phyloP scores from a whole-genome alignment of 78 protist species.

The Protostelium mycophagum region DNA sequence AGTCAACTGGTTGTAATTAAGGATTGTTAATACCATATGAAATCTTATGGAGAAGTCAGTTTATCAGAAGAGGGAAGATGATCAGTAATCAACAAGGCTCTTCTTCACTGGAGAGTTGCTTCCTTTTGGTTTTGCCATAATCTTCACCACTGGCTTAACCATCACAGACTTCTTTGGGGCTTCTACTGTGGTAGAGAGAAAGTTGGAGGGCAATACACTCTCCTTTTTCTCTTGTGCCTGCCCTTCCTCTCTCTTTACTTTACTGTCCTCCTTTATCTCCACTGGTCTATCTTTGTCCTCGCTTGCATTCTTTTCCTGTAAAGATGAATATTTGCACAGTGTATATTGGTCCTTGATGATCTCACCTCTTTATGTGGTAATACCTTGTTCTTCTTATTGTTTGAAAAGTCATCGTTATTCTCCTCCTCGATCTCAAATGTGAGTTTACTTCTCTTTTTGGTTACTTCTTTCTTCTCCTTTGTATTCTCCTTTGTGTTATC shows the following conservation, averaged over 20 bases:
- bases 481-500: background rate
- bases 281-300: background rate
- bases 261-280: background rate
- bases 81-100: background rate
- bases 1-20: too few relatives aligned
- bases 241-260: background rate
- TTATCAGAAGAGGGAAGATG: too few relatives aligned
- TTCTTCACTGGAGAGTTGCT: background rate
- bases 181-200: background rate
- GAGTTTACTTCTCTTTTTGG: background rate
- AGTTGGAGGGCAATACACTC: background rate
- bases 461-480: background rate
- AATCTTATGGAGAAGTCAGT: too few relatives aligned
- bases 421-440: too few relatives aligned
- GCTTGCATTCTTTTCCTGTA: background rate
- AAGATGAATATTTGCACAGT: too few relatives aligned
- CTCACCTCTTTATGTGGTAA: background rate
- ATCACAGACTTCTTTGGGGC: background rate
- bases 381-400: background rate
- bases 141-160: background rate
- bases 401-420: too few relatives aligned
- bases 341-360: background rate
- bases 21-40: too few relatives aligned
- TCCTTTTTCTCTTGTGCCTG: background rate
- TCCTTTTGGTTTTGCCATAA: background rate